phyloP scores from a whole-genome alignment of 1,284 basidiomycete species.

The Moniliella sp. region DNA sequence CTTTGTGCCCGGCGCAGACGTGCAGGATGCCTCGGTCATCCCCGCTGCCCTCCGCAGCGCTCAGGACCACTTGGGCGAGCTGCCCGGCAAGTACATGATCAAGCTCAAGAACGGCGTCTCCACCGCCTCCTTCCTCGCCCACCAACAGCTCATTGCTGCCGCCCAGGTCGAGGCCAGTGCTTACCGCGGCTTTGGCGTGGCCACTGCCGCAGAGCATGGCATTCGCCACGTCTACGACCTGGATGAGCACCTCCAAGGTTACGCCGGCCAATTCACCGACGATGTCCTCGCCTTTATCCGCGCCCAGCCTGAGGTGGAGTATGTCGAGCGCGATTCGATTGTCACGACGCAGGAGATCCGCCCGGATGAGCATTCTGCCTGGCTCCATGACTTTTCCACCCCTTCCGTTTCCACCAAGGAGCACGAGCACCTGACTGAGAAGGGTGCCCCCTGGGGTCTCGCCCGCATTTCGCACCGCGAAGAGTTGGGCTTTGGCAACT shows the following conservation, averaged over 20 bases:
- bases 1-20: too few species aligned
- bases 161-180: too few species aligned
- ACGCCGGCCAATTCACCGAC: constrained; percentile 63
- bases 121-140: constrained; percentile 14
- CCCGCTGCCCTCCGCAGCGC: too few species aligned
- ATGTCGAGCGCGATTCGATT: constrained; percentile 56
- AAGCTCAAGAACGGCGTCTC: constrained; percentile 25
- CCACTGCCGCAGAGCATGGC: too few species aligned
- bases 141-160: constrained; percentile 17
- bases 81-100: constrained; percentile 26
- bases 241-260: constrained; percentile 44
- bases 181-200: too few species aligned
- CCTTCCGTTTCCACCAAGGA: constrained; percentile 26
- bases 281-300: constrained; percentile 58
- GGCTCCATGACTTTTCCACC: constrained; percentile 40
- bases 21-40: too few species aligned
- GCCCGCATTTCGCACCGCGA: constrained; percentile 77
- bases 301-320: constrained; percentile 68
- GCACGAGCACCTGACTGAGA: constrained; percentile 1
- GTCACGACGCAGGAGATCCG: too few species aligned
- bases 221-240: constrained; percentile 30
- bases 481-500: constrained; percentile 58
- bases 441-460: constrained; percentile 46
- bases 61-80: too few species aligned
- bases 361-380: constrained; percentile 13